Conservation (phyloP, 116 monocot genomes). For the Thalassia testudinum region DNA sequence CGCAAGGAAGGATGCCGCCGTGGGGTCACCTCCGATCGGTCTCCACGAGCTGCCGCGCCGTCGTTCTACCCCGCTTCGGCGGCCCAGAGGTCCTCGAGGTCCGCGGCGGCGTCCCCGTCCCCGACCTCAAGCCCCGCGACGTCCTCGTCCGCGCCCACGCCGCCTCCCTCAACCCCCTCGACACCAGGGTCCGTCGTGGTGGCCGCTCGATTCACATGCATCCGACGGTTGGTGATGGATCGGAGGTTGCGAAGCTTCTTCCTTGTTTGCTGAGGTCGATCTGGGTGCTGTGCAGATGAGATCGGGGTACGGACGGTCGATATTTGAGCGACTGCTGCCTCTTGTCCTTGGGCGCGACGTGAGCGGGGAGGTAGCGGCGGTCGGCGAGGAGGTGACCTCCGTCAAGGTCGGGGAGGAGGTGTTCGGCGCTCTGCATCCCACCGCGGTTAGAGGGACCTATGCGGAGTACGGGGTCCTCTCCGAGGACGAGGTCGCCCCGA, state of each 20-base stretch:
- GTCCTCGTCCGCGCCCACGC: constrained; percentile 65
- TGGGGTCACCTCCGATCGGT: constrained; percentile 9
- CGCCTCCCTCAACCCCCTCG: constrained; percentile 62
- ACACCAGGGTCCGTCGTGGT: constrained; percentile 34
- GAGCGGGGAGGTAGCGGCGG: no score
- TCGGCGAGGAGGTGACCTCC: constrained; percentile 61
- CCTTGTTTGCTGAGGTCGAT: not conserved
- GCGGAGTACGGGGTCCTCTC: constrained; percentile 69
- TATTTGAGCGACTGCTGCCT: constrained; percentile 74
- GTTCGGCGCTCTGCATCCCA: constrained; percentile 95
- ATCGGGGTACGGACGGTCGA: constrained; percentile 84
- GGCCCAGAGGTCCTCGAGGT: constrained; percentile 61
- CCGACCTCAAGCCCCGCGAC: constrained; percentile 54
- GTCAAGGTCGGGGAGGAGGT: constrained; percentile 72
- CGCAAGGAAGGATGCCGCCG: not conserved
- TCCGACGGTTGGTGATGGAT: not conserved
- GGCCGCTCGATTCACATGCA: not conserved
- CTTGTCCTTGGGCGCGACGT: constrained; percentile 92
- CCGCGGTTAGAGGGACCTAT: constrained; percentile 90
- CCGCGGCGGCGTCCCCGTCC: constrained; percentile 23
- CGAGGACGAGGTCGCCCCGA: constrained; percentile 62
- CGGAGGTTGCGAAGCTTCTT: not conserved
- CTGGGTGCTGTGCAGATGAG: constrained; percentile 61
- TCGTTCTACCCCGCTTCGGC: no score
- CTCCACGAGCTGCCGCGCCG: constrained; percentile 23